A percentile compares a stretch with the other conserved stretches of the same genome.
These are phyloP conservation scores for Talaromyces sp. DNA, from an alignment of 2,329 filamentous ascomycete species.

Conservation along the genomic window DNA sequence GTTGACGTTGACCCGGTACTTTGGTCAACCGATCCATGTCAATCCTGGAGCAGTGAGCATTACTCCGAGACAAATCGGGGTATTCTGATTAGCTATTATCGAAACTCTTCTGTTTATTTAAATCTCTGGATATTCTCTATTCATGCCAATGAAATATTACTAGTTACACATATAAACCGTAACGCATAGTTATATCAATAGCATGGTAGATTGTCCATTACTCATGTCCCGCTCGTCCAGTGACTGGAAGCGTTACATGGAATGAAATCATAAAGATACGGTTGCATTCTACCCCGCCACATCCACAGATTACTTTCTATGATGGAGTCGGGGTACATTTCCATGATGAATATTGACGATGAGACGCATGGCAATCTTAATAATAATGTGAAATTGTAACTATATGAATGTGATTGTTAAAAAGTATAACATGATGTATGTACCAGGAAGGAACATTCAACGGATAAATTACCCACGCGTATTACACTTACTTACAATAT, in stretches of 20 bases:
- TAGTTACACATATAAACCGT: no score
- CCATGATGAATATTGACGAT: background rate
- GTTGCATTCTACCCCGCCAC: constrained; percentile 5
- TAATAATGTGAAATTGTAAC: background rate
- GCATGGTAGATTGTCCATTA: no score
- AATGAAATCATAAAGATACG: constrained; percentile 4
- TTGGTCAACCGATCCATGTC: background rate
- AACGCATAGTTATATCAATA: no score
- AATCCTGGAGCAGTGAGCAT: background rate
- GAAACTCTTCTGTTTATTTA: background rate
- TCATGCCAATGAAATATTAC: no score
- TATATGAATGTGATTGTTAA: background rate
- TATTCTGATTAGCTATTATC: background rate
- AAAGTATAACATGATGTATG: no score
- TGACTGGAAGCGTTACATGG: background rate
- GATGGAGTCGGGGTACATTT: background rate
- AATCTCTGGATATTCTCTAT: background rate
- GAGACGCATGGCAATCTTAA: background rate
- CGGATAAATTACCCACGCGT: background rate
- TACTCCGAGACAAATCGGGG: background rate
- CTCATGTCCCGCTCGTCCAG: background rate
- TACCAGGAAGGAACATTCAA: no score
- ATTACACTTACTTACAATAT: background rate
- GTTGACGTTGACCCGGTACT: background rate
- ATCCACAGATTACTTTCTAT: background rate